Conservation (phyloP, 2,329 filamentous ascomycete genomes). For the Pezicula carpinea region DNA sequence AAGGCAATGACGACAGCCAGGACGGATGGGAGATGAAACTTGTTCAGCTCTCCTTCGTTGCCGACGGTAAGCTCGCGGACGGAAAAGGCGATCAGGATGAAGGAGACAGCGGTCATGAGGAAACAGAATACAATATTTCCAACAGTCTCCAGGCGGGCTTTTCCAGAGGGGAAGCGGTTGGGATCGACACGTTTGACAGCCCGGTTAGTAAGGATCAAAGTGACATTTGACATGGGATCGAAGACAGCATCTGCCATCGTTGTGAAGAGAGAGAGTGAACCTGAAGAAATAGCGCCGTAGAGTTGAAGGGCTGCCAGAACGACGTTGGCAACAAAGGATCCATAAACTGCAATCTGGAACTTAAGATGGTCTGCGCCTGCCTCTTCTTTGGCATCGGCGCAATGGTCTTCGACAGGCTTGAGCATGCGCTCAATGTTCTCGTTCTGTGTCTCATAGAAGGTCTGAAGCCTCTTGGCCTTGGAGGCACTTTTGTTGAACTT, state of each 20-base stretch:
- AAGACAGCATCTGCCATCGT: conserved; percentile 96
- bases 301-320: conserved; percentile 75
- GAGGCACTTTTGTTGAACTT: conserved; percentile 32
- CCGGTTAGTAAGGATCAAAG: conserved; percentile 79
- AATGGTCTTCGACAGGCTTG: conserved; percentile 89
- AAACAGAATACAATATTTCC: conserved; percentile 97
- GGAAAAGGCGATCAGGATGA: conserved; percentile 89
- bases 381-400: conserved; percentile 70
- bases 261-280: conserved; percentile 92
- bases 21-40: conserved; percentile 77
- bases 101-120: conserved; percentile 87
- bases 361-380: conserved; percentile 77
- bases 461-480: conserved; percentile 50
- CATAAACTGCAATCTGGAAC: conserved; percentile 61
- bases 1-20: conserved; percentile 84
- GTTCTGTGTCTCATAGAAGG: conserved; percentile 89
- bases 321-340: conserved; percentile 75
- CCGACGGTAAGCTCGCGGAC: conserved; percentile 60
- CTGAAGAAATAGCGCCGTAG: conserved; percentile 81
- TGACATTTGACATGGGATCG: conserved; percentile 85
- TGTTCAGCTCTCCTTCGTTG: conserved; percentile 43
- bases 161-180: conserved; percentile 82
- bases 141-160: conserved; percentile 89
- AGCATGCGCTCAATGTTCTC: conserved; percentile 88
- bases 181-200: conserved; percentile 85